A percentile compares a stretch with the other conserved stretches of the same genome.
Conservation (phyloP, 2,329 filamentous ascomycete species). For the Arthrobotrys megalospora region DNA sequence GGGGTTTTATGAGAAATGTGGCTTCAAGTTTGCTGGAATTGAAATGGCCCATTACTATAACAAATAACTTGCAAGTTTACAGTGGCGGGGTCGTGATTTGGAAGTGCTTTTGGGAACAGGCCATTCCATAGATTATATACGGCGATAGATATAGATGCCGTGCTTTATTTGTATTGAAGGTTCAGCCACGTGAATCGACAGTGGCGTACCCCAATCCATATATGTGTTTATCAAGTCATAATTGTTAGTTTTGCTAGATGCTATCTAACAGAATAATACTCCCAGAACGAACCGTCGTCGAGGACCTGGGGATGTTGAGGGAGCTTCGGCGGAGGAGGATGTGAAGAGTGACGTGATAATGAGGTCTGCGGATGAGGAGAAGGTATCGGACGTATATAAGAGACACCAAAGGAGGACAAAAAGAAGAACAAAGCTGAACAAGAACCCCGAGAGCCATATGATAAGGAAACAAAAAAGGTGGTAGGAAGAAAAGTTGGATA, state of each 20-base stretch:
- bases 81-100: not conserved
- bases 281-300: constrained; percentile 13
- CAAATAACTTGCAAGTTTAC: constrained; percentile 19
- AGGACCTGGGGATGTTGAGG: constrained; percentile 4
- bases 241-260: constrained; percentile 23
- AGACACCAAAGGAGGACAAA: constrained; percentile 42
- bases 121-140: not conserved
- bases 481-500: constrained; percentile 34
- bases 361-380: constrained; percentile 22
- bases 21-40: constrained; percentile 89
- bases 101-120: not conserved
- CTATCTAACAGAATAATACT: constrained; percentile 19
- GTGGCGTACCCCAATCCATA: not conserved
- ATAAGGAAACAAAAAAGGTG: constrained; percentile 47
- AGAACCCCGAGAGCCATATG: constrained; percentile 53
- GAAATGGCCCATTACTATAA: constrained; percentile 94
- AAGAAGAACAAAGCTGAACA: constrained; percentile 47
- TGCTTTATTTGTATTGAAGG: not conserved
- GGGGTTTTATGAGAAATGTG: constrained; percentile 98
- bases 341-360: constrained; percentile 3
- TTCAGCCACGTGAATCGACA: not conserved
- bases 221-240: constrained; percentile 23
- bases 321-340: constrained; percentile 9
- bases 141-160: constrained; percentile 11
- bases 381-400: constrained; percentile 49